phyloP scores from a whole-genome alignment of 306 rosid species.

The Oemleria cerasiformis region DNA sequence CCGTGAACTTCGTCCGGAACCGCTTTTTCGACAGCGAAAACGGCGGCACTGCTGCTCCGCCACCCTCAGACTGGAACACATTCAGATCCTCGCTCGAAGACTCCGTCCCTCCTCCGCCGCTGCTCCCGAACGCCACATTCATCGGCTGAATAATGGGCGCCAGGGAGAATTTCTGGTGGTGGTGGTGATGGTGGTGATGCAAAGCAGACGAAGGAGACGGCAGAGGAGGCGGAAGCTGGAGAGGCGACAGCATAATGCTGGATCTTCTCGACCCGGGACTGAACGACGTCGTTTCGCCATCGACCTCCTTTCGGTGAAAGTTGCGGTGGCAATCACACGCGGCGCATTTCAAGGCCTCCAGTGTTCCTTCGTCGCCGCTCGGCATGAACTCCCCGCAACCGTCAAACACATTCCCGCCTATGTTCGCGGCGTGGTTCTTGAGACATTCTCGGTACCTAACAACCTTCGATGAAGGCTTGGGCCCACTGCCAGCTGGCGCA shows the following conservation, averaged over 20 bases:
- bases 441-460: constrained; percentile 43
- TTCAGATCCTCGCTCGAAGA: constrained; percentile 54
- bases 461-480: constrained; percentile 11
- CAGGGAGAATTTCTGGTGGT: constrained; percentile 39
- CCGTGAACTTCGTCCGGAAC: constrained; percentile 45
- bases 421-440: constrained; percentile 55
- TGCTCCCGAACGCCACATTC: constrained; percentile 44
- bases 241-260: constrained; percentile 35
- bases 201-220: constrained; percentile 26
- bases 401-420: constrained; percentile 46
- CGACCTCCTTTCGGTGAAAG: constrained; percentile 51
- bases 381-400: constrained; percentile 68
- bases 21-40: constrained; percentile 40
- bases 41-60: constrained; percentile 6
- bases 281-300: constrained; percentile 38
- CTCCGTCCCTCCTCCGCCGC: constrained; percentile 33
- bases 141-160: constrained; percentile 44
- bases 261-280: constrained; percentile 34
- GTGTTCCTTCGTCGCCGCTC: constrained; percentile 46
- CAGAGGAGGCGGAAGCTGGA: constrained; percentile 45
- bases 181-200: constrained; percentile 20
- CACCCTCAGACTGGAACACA: constrained; percentile 28
- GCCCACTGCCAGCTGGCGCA: constrained; percentile 10
- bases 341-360: constrained; percentile 52
- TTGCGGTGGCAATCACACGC: constrained; percentile 53